Conservation (phyloP, 1,284 basidiomycete genomes). For the Irpex sp. region DNA sequence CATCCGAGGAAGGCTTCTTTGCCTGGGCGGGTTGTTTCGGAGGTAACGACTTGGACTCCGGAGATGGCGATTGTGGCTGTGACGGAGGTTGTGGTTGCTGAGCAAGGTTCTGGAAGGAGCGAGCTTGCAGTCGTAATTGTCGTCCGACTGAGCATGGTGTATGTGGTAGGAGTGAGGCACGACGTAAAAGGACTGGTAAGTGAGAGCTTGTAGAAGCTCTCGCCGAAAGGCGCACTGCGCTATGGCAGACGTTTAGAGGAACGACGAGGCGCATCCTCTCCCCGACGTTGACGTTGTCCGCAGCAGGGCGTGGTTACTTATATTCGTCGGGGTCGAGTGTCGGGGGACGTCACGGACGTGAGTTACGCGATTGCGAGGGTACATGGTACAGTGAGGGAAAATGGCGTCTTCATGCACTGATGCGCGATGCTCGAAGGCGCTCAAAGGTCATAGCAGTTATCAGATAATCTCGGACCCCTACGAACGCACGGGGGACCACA, state of each 20-base stretch:
- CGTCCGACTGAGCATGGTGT: background rate
- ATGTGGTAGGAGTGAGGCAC: background rate
- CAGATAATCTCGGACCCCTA: background rate
- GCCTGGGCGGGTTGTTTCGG: background rate
- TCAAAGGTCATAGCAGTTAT: background rate
- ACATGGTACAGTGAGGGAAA: background rate
- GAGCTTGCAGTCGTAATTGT: background rate
- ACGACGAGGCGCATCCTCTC: background rate
- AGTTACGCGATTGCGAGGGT: background rate
- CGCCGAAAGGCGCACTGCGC: background rate
- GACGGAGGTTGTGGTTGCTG: background rate
- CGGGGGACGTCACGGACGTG: background rate
- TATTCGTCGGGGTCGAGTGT: background rate
- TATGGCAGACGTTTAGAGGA: background rate
- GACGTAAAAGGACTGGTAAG: background rate
- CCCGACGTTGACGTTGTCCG: no score
- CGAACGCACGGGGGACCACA: background rate
- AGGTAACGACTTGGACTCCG: background rate
- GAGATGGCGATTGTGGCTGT: background rate
- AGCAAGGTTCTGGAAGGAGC: conserved; percentile 11
- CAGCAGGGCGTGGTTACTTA: background rate
- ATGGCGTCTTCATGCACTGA: background rate
- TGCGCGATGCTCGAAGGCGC: background rate
- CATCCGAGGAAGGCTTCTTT: conserved; percentile 5
- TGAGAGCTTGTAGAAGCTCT: background rate